Conservation (phyloP, 2,329 filamentous ascomycete species). For the Trichocomaceae sp. region DNA sequence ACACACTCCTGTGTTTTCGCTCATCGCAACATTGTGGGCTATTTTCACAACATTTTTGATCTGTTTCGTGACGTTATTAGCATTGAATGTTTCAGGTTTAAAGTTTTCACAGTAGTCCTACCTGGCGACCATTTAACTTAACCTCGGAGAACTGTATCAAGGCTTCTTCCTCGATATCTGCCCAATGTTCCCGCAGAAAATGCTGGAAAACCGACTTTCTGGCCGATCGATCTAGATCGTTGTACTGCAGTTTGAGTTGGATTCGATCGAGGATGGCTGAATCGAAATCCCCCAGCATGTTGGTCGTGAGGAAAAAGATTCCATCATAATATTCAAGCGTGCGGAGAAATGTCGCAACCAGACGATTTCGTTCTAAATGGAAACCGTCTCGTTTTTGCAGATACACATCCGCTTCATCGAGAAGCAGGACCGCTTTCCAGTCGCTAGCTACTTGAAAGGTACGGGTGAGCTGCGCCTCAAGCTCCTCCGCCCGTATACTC, state of each 20-base stretch:
- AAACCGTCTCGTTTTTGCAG: constrained; percentile 4
- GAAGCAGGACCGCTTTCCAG: constrained; percentile 16
- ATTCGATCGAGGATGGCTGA: constrained; percentile 10
- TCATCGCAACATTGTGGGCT: constrained; percentile 5
- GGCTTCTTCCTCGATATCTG: constrained; percentile 5
- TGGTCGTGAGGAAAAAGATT: constrained; percentile 15
- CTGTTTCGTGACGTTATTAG: not conserved
- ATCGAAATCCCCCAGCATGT: constrained; percentile 11
- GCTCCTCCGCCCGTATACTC: constrained; percentile 5
- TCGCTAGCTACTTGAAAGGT: constrained; percentile 5
- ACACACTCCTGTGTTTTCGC: not conserved
- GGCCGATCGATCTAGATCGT: constrained; percentile 5
- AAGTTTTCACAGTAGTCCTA: not conserved
- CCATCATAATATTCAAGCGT: constrained; percentile 13
- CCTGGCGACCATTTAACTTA: not conserved
- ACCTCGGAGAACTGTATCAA: not conserved
- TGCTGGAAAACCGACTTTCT: constrained; percentile 8
- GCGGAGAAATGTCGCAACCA: constrained; percentile 13
- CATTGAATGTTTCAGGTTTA: not conserved
- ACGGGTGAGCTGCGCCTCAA: constrained; percentile 9
- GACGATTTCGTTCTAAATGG: constrained; percentile 9
- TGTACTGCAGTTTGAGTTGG: constrained; percentile 12
- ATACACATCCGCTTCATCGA: constrained; percentile 14
- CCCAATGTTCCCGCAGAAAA: not conserved
- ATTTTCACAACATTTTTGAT: constrained; percentile 13